These are phyloP conservation scores for Punica granatum DNA, from an alignment of 345 rosid genomes.

Conservation along the genomic window DNA sequence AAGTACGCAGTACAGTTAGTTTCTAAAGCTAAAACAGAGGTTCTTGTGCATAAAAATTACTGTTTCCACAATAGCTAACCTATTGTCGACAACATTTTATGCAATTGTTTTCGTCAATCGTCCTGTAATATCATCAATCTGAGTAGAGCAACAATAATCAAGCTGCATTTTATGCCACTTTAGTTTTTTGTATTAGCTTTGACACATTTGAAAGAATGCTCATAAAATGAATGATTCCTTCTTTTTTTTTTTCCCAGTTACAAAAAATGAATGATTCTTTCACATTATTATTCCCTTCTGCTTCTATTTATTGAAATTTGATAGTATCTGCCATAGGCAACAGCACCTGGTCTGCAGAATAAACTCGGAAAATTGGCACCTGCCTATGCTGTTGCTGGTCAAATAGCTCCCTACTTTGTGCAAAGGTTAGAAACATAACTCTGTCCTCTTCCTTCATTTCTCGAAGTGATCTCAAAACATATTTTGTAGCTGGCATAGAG, in stretches of 20 bases:
- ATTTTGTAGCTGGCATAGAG: not conserved
- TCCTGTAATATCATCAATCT: too few species aligned
- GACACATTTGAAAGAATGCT: too few species aligned
- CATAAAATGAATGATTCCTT: too few species aligned
- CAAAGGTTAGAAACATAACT: slow-evolving; percentile 42
- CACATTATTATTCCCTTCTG: not conserved
- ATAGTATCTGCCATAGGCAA: slow-evolving; percentile 42
- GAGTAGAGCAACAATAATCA: too few species aligned
- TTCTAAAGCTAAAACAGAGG: not conserved
- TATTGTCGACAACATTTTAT: too few species aligned
- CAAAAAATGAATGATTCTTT: not conserved
- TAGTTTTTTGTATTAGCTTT: too few species aligned
- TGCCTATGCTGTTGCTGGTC: slow-evolving; percentile 83
- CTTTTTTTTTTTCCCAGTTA: too few species aligned
- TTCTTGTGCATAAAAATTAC: not conserved
- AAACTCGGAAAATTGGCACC: slow-evolving; percentile 87
- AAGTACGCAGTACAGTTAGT: not conserved
- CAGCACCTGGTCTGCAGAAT: slow-evolving; percentile 76
- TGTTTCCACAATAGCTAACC: too few species aligned
- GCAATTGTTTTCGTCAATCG: too few species aligned
- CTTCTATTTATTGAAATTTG: not conserved
- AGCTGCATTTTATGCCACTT: too few species aligned
- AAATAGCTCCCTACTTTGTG: slow-evolving; percentile 68
- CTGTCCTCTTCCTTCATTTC: not conserved
- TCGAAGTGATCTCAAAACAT: not conserved